Evolutionary conservation across 2,329 filamentous ascomycete genomes (phyloP), one percentile per base, ranked within the genome.

Genomic region (Delphinella strobiligena): DNA sequence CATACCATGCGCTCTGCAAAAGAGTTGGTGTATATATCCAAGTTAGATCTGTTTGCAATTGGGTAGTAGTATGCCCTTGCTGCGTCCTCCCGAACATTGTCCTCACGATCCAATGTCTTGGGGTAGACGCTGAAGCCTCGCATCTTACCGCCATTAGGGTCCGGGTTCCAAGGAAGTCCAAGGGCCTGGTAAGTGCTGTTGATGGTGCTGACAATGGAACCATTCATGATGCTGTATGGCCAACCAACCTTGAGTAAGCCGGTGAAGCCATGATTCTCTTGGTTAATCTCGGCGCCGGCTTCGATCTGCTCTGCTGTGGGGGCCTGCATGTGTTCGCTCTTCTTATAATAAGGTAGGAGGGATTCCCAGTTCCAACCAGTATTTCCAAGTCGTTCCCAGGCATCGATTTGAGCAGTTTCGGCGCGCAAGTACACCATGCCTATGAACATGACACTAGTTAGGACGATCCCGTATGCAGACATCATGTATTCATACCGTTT

Each of bases 51-150:
- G 14, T 54, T 43, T 36, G 50, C 52, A 41, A 63, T 49, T 2
- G 67, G 64, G 38, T 56, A 66, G 46, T 68, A 70, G 45, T 67
- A 71, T 4, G 66, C 63, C 12, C 64, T 54, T 3, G 63, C 67
- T 27, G 68, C 63, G 51, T 71, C 66, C 41, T 63, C 59, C 9
- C 67, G 59, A 9, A 63, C 52, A 44, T 61, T 53, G 12, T 52
- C 50, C 2, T 51, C 50, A 1, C 51, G 43, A 42, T 69, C 54
- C 12, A 67, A 40, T 1, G 63, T 70, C 46, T 55, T 57, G 2
- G 66, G 62, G 50, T 58, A 66, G 2, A 61, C 43, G 12, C 53
- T 52, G 43, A 63, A 67, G 8, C 67, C 67, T n/a, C 57, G 46
- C 61, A 69, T 61, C 10, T 49, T 40, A 4, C 68, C 66, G 10